Base-by-base conservation (phyloP, 192 early-diverging fungal species). In the Backusella australiensis region DNA sequence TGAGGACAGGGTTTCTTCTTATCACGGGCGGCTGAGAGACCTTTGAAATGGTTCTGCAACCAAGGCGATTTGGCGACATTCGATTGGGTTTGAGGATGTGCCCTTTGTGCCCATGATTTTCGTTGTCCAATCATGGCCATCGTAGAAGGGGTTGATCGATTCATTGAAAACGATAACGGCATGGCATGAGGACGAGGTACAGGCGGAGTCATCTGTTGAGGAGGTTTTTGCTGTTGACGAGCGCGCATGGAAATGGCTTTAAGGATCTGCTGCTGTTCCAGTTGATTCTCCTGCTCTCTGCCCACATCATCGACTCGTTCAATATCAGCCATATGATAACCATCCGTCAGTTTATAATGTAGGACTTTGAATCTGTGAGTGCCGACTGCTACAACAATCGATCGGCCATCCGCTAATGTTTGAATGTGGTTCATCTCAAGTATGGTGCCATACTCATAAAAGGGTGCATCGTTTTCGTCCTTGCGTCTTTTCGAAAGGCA, bases 371-470 rank as follows among this genome's bases (percentile, higher is more conserved):
- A 88, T 11, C 85, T 76, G 36, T 84, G 82, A 1, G 84, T 67
- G 6, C 89, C 89, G n/a, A 85, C 69, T 7, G 87, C 83, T 71
- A 87, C 83, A 0, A 90, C 87, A 9, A 90, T 36, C 7, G 80
- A 88, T 11, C 87, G 83, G 21, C 89, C 89, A 70, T 88, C 89
- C 0, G 67, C 67, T 5, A 90, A 73, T 29, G 78, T 77, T 44
- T 88, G 84, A 11, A 81, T 75, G 9, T 80, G 80, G 17, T 75
- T 44, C 1, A 90, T 73, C 34, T 87, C 81, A n/a, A 90, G 68
- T 75, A 90, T 79, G 12, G 86, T 90, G 1, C 89, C 89, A 23
- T 81, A 84, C 4, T 82, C 83, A 34, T 75, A 74, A 52, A 83
- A 82, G 1, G 80, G 82, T 6, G 77, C 76, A 69, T 77, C 78